Evolutionary conservation across 2,329 filamentous ascomycete genomes (phyloP), one percentile per base, ranked within the genome.

Genomic region (Trichoderma pleuroti): DNA sequence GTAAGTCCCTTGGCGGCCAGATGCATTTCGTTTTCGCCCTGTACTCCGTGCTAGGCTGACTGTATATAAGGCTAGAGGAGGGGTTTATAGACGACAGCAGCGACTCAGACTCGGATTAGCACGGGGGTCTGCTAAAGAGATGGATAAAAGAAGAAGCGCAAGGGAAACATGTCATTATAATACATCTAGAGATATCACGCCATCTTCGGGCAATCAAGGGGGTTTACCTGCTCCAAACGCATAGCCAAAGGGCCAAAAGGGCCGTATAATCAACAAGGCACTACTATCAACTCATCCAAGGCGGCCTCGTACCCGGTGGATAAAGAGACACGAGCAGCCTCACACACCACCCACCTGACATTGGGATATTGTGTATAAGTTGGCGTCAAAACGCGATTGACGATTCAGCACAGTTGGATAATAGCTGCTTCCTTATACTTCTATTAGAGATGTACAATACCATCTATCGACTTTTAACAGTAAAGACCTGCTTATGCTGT

Each of bases 81-180:
- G 82, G 82, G 0, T 84, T 84, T 70, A 82, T 81, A 77, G 82
- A 84, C 72, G 81, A 83, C 69, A 83, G 56, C 56, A 59, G 81
- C 73, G 81, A 83, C 49, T 81, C 83, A 5, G 81, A 84, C n/a
- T 74, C 75, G 68, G 76, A 77, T 61, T 73, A 30, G 49, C 32
- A n/a, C n/a, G 39, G n/a, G 10, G 16, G 1, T 2, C 10, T 6
- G n/a, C 28, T 60, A 5, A 18, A 10, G n/a, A 49, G 12, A 36
- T 24, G 49, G 26, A 26, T n/a, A 59, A 21, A 63, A 63, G 26
- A 32, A 32, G n/a, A 49, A 34, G 10, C 16, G 32, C 28, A 46
- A 49, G 10, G 5, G 12, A 26, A 68, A 34, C 54, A 49, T 34
- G 24, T 28, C 16, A 39, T 66, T 26, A 14, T 59, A 59, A 34